A percentile compares a stretch with the other conserved stretches of the same genome.
These are phyloP conservation scores for Vachellia pachyceras DNA, from an alignment of 306 rosid genomes.

Conservation along the genomic window DNA sequence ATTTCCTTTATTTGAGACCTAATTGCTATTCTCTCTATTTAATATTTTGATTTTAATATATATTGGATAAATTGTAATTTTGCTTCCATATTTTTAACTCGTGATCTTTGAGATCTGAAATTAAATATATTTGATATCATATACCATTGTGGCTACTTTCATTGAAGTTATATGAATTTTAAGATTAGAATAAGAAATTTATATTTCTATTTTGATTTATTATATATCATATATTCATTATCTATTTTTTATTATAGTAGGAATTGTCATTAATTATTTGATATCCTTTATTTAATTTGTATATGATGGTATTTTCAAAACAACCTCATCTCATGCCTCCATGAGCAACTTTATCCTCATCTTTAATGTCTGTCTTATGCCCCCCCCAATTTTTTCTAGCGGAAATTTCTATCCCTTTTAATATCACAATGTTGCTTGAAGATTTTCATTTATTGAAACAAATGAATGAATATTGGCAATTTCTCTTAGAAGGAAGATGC, in stretches of 20 bases:
- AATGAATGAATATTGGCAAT: conserved; percentile 29
- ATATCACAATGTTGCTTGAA: conserved; percentile 4
- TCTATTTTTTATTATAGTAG: not conserved
- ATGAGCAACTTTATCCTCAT: not conserved
- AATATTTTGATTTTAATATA: not conserved
- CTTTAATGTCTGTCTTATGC: not conserved
- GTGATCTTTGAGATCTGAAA: not conserved
- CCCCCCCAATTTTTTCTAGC: not conserved
- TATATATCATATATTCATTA: not conserved
- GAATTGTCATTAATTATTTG: not conserved
- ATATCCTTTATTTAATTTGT: not conserved
- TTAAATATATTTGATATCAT: not conserved
- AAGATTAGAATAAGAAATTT: not conserved
- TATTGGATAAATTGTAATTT: not conserved
- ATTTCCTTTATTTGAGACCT: no score
- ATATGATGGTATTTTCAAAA: not conserved
- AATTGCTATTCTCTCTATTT: no score
- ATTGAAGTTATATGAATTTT: not conserved
- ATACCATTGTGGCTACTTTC: not conserved
- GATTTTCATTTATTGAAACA: not conserved
- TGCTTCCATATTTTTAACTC: not conserved
- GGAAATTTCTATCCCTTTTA: not conserved
- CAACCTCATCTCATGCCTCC: not conserved
- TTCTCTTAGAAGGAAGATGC: conserved; percentile 37
- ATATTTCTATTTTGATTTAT: not conserved